A percentile compares a stretch with the other conserved stretches of the same genome.
Evolutionary conservation across 2,329 filamentous ascomycete species (phyloP).

Genomic region (Diplodia mutila): DNA sequence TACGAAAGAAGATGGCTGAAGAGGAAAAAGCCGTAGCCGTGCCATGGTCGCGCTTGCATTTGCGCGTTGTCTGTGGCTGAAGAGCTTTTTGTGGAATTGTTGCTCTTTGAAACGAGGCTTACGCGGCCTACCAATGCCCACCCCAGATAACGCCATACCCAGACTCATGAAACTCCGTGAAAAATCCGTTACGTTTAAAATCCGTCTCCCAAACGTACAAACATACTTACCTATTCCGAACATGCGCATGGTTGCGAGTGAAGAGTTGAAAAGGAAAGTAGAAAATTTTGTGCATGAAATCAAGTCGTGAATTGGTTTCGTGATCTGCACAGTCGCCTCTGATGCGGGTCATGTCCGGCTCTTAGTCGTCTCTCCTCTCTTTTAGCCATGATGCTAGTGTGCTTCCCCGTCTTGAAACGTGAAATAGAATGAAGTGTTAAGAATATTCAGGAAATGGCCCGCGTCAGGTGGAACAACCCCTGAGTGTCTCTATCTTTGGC

Average conservation of each 20-base stretch:
- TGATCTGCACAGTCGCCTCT: slow-evolving; percentile 1
- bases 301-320: slow-evolving; percentile 14
- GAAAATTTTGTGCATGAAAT: slow-evolving; percentile 6
- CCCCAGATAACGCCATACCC: slow-evolving; percentile 9
- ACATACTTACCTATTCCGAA: slow-evolving; percentile 3
- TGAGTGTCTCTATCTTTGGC: not conserved
- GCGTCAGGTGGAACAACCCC: not conserved
- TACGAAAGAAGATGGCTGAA: not conserved
- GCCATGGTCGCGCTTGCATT: not conserved
- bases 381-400: not conserved
- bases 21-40: not conserved
- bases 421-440: not conserved
- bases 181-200: slow-evolving; percentile 1
- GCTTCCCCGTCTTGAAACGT: not conserved
- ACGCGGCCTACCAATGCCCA: slow-evolving; percentile 10
- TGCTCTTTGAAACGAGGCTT: slow-evolving; percentile 17
- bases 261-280: not conserved
- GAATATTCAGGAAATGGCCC: not conserved
- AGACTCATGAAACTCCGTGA: slow-evolving; percentile 13
- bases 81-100: slow-evolving; percentile 2
- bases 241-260: not conserved
- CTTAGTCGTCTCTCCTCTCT: not conserved
- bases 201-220: not conserved
- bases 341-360: not conserved
- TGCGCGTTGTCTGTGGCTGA: slow-evolving; percentile 6